Base-by-base conservation (phyloP, 192 early-diverging fungal genomes). In the Allomyces javanicus region DNA sequence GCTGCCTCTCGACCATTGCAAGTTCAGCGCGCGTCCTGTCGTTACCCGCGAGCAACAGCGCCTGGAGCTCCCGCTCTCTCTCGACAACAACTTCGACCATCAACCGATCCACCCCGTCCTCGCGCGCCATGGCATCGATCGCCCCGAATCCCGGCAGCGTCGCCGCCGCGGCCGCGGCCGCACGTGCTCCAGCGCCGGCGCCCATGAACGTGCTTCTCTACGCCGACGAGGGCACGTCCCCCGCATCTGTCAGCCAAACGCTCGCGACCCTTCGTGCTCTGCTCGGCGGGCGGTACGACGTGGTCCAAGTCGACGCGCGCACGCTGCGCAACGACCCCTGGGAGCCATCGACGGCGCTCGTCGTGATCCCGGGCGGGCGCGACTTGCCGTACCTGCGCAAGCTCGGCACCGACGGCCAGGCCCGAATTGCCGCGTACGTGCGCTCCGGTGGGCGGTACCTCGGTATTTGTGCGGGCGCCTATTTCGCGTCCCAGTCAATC, bases 391-490 rank as follows among this genome's bases (percentile, higher is more conserved):
- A 92, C 66, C 77, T 87, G 24, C 69, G 76, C 9, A 79, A 84
- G 63, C 80, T 97, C 66, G 86, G 83, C 23, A 85, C 83, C 11
- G 67, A 69, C 24, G 76, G 72, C 62, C 92, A 85, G 61, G 69
- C 62, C 4, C 79, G 79, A 9, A 88, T 96, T 65, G 67, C 66
- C 2, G 68, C 73, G 19, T 93, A 82, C 77, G 87, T 94, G 12
- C 62, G 73, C 22, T 66, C 64, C 22, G 94, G 93, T 62, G 96
- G 96, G 1, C 75, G 79, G 24, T 99, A 92, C 73, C 75, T 92
- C 64, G 96, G 96, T 0, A 85, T 99, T 10, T 95, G 96, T 65
- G 92, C 90, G 0, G 96, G 94, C 23, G 86, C 82, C 3, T 94
- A 95, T 73, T 96, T 89, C 72, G 89, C 79, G 7, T 77, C 78